Base-by-base conservation (phyloP, 352 stramenopile species). In the Pilasporangium apinafurcum region DNA sequence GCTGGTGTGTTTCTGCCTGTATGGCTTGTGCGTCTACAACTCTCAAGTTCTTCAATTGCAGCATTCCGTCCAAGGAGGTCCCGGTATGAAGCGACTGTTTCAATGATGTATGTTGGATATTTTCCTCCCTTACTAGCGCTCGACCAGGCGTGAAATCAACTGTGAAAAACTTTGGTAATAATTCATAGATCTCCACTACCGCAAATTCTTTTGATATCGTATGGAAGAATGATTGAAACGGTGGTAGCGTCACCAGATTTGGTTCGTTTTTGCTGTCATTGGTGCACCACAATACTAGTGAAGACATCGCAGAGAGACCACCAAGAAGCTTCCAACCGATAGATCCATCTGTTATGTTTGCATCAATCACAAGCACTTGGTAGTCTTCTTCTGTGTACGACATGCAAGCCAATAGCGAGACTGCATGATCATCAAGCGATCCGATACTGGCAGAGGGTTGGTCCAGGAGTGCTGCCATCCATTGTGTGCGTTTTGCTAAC, bases 301-400 rank as follows among this genome's bases (percentile, higher is more conserved):
- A 89, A 35, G 77, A 86, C 26, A 89, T 52, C 41, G 60, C 56
- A 27, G 61, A 86, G 13, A 87, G 39, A 12, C 56, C 56, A 13
- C 74, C 71, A 14, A 63, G 42, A 20, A 83, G 58, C 36, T 37
- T 46, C 16, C 20, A 36, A 2, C 32, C 45, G 4, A 14, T 27
- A 8, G n/a, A 30, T 3, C 30, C 36, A 27, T 55, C 40, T 0
- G 32, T 21, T 0, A 27, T 20, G 16, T 51, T 50, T 10, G 62
- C 50, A 28, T 86, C 72, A 30, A 90, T 37, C 12, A 90, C 20
- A 8, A 90, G 45, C n/a, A 83, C 10, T 0, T 58, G 48, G 17
- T 73, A 73, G 51, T 87, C 72, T 10, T 80, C 53, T 25, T 87
- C 71, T 4, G 58, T 24, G 45, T 62, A 65, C 17, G 51, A 34